Evolutionary conservation across 306 rosid genomes (phyloP).

Genomic region (Citrullus colocynthis): DNA sequence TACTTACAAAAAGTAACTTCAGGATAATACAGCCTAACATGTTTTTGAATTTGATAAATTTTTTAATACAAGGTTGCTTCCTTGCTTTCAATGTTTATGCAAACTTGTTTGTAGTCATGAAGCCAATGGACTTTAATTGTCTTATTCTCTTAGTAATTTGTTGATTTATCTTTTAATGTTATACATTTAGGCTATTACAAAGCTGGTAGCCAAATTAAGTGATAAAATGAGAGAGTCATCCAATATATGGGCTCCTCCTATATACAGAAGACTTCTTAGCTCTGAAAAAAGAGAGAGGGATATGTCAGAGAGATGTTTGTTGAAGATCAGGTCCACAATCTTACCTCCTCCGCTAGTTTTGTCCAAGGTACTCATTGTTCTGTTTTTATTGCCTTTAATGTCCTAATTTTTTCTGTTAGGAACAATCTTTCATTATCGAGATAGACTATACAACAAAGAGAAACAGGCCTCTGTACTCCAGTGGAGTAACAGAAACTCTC

Average conservation of each 20-base stretch:
- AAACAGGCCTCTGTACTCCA: background rate
- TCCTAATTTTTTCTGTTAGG: background rate
- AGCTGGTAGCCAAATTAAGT: slow-evolving; percentile 34
- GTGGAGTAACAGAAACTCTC: background rate
- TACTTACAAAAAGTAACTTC: background rate
- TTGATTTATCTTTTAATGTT: background rate
- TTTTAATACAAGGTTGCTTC: background rate
- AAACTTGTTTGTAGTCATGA: background rate
- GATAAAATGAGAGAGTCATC: slow-evolving; percentile 57
- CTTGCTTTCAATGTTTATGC: background rate
- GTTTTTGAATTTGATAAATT: background rate
- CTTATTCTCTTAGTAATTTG: background rate
- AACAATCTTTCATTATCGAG: background rate
- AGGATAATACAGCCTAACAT: background rate
- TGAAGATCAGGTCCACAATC: slow-evolving; percentile 47
- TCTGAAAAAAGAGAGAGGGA: slow-evolving; percentile 68
- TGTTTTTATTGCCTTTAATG: background rate
- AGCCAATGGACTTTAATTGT: background rate
- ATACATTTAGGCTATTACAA: slow-evolving; percentile 47
- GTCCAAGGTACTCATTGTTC: slow-evolving; percentile 40
- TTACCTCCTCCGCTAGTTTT: slow-evolving; percentile 60
- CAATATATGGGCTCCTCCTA: slow-evolving; percentile 65
- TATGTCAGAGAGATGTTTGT: slow-evolving; percentile 66
- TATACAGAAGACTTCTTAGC: slow-evolving; percentile 77
- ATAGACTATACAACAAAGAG: background rate